A percentile compares a stretch with the other conserved stretches of the same genome.
These are phyloP conservation scores for Taphrina pruni DNA, from an alignment of 1,139 yeast species.

Conservation along the genomic window DNA sequence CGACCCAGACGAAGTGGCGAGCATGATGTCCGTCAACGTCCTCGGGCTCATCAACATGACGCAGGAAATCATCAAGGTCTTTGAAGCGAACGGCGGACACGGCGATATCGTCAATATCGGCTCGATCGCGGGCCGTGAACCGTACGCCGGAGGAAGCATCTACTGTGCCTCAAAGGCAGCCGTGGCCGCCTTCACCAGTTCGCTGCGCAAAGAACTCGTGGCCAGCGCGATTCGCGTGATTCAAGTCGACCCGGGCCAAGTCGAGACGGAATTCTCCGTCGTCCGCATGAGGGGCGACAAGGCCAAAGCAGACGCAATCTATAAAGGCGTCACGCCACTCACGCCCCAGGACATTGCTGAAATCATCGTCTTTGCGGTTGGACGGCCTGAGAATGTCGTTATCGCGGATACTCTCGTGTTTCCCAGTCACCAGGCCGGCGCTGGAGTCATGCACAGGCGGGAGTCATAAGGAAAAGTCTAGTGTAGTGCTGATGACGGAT, in stretches of 20 bases:
- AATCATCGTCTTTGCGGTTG: constrained; percentile 68
- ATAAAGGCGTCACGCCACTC: constrained; percentile 74
- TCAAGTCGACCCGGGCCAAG: constrained; percentile 87
- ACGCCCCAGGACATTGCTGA: constrained; percentile 83
- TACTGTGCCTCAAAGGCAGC: constrained; percentile 92
- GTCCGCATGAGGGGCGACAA: constrained; percentile 66
- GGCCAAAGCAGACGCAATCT: constrained; percentile 71
- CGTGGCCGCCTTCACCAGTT: constrained; percentile 73
- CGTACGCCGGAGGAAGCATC: constrained; percentile 72
- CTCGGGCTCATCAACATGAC: constrained; percentile 73
- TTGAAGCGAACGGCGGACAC: constrained; percentile 60
- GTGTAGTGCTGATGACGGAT: neutral
- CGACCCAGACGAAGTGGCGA: constrained; percentile 60
- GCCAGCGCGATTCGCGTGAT: constrained; percentile 69
- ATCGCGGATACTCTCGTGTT: constrained; percentile 42
- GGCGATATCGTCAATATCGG: constrained; percentile 88
- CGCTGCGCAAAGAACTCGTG: constrained; percentile 78
- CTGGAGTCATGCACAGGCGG: constrained; percentile 37
- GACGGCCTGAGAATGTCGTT: constrained; percentile 44
- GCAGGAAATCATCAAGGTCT: constrained; percentile 62
- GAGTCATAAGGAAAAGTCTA: neutral
- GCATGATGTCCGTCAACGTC: constrained; percentile 73
- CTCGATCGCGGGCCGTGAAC: constrained; percentile 85
- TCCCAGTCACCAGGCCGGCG: constrained; percentile 41
- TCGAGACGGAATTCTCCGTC: constrained; percentile 80